A percentile compares a stretch with the other conserved stretches of the same genome.
phyloP scores from a whole-genome alignment of 768 basidiomycete species.

The Paxillus involutus region DNA sequence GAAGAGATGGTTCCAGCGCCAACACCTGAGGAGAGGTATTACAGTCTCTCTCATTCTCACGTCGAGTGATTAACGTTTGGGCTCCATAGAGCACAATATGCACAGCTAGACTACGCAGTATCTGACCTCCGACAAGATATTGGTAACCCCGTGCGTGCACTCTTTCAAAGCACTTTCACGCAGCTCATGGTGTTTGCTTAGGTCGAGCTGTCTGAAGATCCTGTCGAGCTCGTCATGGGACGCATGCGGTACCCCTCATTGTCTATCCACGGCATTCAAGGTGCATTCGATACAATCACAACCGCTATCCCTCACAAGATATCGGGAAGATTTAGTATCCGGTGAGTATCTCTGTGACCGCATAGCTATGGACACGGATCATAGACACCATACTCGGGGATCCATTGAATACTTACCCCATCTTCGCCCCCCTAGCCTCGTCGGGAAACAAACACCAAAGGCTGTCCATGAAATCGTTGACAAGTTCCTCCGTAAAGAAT shows the following conservation, averaged over 20 bases:
- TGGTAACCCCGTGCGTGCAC: neutral
- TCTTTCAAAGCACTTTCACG: neutral
- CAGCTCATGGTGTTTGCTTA: constrained; percentile 34
- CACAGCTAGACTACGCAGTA: constrained; percentile 63
- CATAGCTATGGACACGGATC: constrained; percentile 11
- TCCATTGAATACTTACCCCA: neutral
- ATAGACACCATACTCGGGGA: too few relatives aligned
- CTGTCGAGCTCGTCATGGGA: constrained; percentile 53
- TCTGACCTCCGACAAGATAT: constrained; percentile 58
- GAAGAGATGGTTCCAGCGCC: constrained; percentile 75
- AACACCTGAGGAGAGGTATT: constrained; percentile 43
- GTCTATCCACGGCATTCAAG: constrained; percentile 66
- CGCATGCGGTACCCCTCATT: constrained; percentile 62
- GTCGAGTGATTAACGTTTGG: too few relatives aligned
- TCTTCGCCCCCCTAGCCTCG: constrained; percentile 42
- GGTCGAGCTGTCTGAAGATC: constrained; percentile 49
- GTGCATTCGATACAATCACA: constrained; percentile 55
- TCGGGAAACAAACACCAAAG: constrained; percentile 79
- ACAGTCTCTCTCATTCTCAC: neutral
- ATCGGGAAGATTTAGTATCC: constrained; percentile 61
- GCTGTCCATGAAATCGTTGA: constrained; percentile 63
- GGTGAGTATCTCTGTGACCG: constrained; percentile 57
- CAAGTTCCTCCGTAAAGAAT: constrained; percentile 68
- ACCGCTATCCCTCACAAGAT: constrained; percentile 63
- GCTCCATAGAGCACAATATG: constrained; percentile 52